Percentiles rank a stretch among this genome's conserved stretches.
These are phyloP conservation scores for Auriscalpium orientale DNA, from an alignment of 768 basidiomycete species.

Conservation along the genomic window DNA sequence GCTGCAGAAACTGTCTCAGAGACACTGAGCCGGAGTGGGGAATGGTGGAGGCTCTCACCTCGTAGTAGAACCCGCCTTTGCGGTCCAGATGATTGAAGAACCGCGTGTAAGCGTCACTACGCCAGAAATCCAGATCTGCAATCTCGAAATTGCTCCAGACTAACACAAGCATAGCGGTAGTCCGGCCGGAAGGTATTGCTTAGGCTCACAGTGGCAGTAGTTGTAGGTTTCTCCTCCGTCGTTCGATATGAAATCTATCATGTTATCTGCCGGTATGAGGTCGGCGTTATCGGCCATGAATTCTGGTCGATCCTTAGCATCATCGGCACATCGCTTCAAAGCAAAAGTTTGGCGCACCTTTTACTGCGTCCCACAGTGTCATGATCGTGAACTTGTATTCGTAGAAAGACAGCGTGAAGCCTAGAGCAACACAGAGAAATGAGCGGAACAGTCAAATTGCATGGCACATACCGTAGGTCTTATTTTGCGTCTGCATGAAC, in stretches of 20 bases:
- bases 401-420: conserved; percentile 71
- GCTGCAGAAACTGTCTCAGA: conserved; percentile 25
- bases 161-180: conserved; percentile 20
- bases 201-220: conserved; percentile 57
- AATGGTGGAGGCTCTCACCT: conserved; percentile 30
- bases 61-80: conserved; percentile 84
- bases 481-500: conserved; percentile 70
- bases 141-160: conserved; percentile 97
- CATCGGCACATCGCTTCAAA: not conserved
- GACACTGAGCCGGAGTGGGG: not conserved
- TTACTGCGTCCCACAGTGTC: conserved; percentile 69
- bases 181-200: not conserved
- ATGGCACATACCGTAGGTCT: conserved; percentile 60
- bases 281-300: conserved; percentile 61
- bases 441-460: not conserved
- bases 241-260: conserved; percentile 69
- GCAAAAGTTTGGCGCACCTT: conserved; percentile 37
- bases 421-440: conserved; percentile 24
- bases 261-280: conserved; percentile 54
- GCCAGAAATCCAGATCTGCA: conserved; percentile 76
- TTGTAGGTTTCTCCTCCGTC: conserved; percentile 67
- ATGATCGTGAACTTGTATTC: conserved; percentile 79
- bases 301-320: conserved; percentile 31
- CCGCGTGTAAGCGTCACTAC: conserved; percentile 70
- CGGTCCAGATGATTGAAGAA: conserved; percentile 80